Conservation (phyloP, 2,329 filamentous ascomycete genomes). For the Pseudodiploospora longispora region DNA sequence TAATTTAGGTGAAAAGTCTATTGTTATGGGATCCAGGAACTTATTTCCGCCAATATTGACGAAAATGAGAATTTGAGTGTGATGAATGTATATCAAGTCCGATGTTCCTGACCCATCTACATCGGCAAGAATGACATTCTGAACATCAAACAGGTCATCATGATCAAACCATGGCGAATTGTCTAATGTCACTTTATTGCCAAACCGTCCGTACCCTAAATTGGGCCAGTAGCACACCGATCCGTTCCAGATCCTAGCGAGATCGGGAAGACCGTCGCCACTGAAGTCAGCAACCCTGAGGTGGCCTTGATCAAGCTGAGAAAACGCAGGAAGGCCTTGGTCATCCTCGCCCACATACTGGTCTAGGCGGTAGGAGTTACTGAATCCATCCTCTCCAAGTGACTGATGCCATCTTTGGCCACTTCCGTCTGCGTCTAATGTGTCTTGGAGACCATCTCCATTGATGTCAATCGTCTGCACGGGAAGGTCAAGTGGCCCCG, state of each 20-base stretch:
- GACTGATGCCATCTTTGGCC: slow-evolving; percentile 1
- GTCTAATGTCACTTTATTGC: slow-evolving; percentile 9
- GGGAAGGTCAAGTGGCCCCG: slow-evolving; percentile 1
- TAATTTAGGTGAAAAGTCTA: no score
- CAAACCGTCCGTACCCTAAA: slow-evolving; percentile 25
- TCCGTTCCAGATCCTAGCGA: slow-evolving; percentile 18
- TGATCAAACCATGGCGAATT: neutral
- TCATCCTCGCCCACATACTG: slow-evolving; percentile 8
- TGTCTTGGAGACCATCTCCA: slow-evolving; percentile 14
- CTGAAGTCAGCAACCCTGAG: slow-evolving; percentile 15
- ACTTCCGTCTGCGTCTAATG: slow-evolving; percentile 9
- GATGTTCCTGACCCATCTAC: slow-evolving; percentile 16
- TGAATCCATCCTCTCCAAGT: neutral
- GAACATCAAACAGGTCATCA: neutral
- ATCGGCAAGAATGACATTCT: slow-evolving; percentile 11
- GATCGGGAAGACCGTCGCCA: slow-evolving; percentile 18
- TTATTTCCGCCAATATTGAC: no score
- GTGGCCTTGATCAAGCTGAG: no score
- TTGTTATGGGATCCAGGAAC: no score
- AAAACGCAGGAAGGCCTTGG: slow-evolving; percentile 5
- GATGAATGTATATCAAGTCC: slow-evolving; percentile 20
- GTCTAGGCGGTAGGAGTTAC: neutral
- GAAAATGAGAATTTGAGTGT: no score
- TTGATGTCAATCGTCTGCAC: slow-evolving; percentile 9
- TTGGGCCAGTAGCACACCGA: slow-evolving; percentile 27